Base-by-base conservation (phyloP, 2,329 filamentous ascomycete genomes). In the Fusarium veterinarium region DNA sequence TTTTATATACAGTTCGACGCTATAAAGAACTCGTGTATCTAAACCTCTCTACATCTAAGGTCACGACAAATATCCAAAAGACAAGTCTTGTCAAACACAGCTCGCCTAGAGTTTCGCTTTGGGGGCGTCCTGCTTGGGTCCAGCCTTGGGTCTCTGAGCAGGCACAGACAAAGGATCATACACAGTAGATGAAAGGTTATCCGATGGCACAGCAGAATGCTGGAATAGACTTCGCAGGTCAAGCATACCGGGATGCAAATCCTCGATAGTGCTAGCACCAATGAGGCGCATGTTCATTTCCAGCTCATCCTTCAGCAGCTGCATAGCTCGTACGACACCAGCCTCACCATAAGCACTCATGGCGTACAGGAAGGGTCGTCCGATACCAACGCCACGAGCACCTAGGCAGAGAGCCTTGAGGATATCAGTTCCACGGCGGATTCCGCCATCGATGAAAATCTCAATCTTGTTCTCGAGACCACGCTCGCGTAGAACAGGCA, bases 281-380 rank as follows among this genome's bases (percentile, higher is more conserved):
- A 99, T 94, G 71, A 99, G 85, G 11, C 96, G 90, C 96, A 99
- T 98, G 79, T 95, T 96, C 95, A 98, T 98, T 85, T 97, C 95
- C 90, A 99, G 93, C 87, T 99, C 96, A 79, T 98, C 96, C 84
- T 93, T 95, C 75, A 97, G 88, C 65, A 97, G 85, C 82, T 95
- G 92, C 92, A 98, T 97, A 37, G 96, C 96, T 38, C 94, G 89
- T 79, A 97, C 93, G 25, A 98, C 95, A 72, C 96, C 96, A 5
- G 91, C 87, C 67, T 94, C 84, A 3, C 96, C 96, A 78, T 98
- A 98, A 14, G 94, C 91, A 71, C 92, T 93, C 95, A 99, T 98
- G 78, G 96, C 95, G 80, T 95, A 99, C 67, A 99, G 84, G 86
- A 99, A 98, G 30, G 96, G 96, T 8, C 96, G 87, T 7, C 96